phyloP scores from a whole-genome alignment of 2,329 filamentous ascomycete genomes.

The Epichloe elymi region DNA sequence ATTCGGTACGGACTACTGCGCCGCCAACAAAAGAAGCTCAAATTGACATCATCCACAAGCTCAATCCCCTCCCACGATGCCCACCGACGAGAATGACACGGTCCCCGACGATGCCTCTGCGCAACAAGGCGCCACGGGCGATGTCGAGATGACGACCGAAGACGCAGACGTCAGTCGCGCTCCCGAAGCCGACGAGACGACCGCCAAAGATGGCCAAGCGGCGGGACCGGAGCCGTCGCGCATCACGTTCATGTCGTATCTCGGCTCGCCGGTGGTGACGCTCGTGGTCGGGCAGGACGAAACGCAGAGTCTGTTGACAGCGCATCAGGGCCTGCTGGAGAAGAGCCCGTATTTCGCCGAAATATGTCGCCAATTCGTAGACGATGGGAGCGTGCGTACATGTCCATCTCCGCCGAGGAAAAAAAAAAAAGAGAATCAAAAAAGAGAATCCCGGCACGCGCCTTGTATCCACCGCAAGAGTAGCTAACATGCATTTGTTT shows the following conservation, averaged over 20 bases:
- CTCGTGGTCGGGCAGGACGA: conserved; percentile 51
- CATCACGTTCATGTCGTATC: conserved; percentile 41
- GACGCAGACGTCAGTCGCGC: conserved; percentile 10
- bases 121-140: conserved; percentile 16
- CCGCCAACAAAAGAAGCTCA: neutral
- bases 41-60: neutral
- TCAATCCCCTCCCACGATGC: neutral
- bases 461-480: neutral
- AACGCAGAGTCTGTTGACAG: conserved; percentile 49
- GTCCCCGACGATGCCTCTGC: conserved; percentile 6
- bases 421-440: too few relatives aligned
- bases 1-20: neutral
- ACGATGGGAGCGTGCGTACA: conserved; percentile 45
- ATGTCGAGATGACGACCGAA: conserved; percentile 27
- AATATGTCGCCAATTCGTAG: conserved; percentile 46
- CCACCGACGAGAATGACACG: conserved; percentile 4
- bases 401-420: neutral
- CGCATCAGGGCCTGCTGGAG: conserved; percentile 64
- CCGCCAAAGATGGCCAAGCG: conserved; percentile 19
- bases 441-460: too few relatives aligned
- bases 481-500: neutral
- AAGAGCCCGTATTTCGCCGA: conserved; percentile 64
- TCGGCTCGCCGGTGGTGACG: conserved; percentile 57
- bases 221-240: conserved; percentile 26
- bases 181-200: conserved; percentile 16